These are phyloP conservation scores for Trichoderma semiorbis DNA, from an alignment of 2,329 filamentous ascomycete genomes.

Conservation along the genomic window DNA sequence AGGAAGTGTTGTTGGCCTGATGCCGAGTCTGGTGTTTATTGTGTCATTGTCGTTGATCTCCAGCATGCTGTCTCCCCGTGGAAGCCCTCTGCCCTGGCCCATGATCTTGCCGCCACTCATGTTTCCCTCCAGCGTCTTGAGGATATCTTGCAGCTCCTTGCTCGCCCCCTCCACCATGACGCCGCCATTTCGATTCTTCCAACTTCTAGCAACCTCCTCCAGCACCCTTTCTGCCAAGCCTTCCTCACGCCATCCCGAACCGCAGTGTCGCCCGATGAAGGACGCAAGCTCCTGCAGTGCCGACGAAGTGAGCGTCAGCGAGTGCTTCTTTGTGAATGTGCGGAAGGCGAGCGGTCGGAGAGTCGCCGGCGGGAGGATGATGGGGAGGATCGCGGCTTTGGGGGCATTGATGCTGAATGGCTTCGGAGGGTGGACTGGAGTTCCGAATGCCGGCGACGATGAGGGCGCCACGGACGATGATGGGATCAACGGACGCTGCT, in stretches of 20 bases:
- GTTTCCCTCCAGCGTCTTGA: slow-evolving; percentile 79
- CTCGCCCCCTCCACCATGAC: slow-evolving; percentile 85
- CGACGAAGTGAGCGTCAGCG: slow-evolving; percentile 83
- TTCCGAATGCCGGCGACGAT: slow-evolving; percentile 86
- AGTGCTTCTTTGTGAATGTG: slow-evolving; percentile 96
- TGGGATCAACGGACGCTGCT: slow-evolving; percentile 32
- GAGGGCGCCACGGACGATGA: slow-evolving; percentile 68
- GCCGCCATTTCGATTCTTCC: slow-evolving; percentile 85
- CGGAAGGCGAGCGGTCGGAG: slow-evolving; percentile 88
- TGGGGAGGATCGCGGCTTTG: slow-evolving; percentile 72
- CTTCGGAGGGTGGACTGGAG: slow-evolving; percentile 74
- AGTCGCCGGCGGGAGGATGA: slow-evolving; percentile 82
- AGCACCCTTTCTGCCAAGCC: slow-evolving; percentile 88
- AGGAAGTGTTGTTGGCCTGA: slow-evolving; percentile 43
- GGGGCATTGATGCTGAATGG: slow-evolving; percentile 54
- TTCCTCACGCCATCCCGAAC: slow-evolving; percentile 93
- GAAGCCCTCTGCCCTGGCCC: slow-evolving; percentile 48
- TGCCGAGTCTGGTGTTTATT: slow-evolving; percentile 53
- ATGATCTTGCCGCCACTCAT: slow-evolving; percentile 81
- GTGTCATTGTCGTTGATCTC: slow-evolving; percentile 53
- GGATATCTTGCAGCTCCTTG: slow-evolving; percentile 72
- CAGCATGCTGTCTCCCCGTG: slow-evolving; percentile 59
- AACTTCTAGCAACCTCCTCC: slow-evolving; percentile 84
- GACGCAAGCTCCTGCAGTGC: slow-evolving; percentile 79
- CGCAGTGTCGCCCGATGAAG: slow-evolving; percentile 92